These are phyloP conservation scores for Lenwebbia sp. DNA, from an alignment of 345 rosid genomes.

Conservation along the genomic window DNA sequence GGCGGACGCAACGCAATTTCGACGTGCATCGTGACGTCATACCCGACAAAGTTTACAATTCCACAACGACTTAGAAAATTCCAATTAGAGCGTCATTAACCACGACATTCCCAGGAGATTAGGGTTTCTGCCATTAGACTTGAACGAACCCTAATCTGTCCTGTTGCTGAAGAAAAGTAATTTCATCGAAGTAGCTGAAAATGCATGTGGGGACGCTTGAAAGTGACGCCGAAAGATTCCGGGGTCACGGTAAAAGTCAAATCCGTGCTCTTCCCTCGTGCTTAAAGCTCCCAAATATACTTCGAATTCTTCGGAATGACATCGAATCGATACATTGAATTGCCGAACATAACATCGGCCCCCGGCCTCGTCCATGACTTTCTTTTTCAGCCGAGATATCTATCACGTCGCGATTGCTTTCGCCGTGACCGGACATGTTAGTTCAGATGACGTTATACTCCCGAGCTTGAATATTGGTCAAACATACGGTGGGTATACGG, in stretches of 20 bases:
- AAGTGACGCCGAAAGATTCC: not conserved
- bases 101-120: not conserved
- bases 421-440: too few relatives aligned
- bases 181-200: not conserved
- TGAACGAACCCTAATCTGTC: not conserved
- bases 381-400: too few relatives aligned
- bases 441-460: too few relatives aligned
- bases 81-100: not conserved
- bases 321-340: not conserved
- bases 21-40: not conserved
- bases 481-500: not conserved
- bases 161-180: not conserved
- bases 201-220: not conserved
- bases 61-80: not conserved
- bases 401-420: too few relatives aligned
- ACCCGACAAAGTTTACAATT: not conserved
- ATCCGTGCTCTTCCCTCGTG: not conserved
- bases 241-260: not conserved
- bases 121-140: not conserved
- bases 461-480: too few relatives aligned
- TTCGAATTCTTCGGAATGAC: not conserved
- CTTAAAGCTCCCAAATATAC: not conserved
- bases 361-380: accelerated
- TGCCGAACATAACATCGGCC: not conserved
- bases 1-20: not conserved